Percentiles rank a stretch among this genome's conserved stretches.
Conservation (phyloP, 148 eudicot genomes). For the Silene latifolia region DNA sequence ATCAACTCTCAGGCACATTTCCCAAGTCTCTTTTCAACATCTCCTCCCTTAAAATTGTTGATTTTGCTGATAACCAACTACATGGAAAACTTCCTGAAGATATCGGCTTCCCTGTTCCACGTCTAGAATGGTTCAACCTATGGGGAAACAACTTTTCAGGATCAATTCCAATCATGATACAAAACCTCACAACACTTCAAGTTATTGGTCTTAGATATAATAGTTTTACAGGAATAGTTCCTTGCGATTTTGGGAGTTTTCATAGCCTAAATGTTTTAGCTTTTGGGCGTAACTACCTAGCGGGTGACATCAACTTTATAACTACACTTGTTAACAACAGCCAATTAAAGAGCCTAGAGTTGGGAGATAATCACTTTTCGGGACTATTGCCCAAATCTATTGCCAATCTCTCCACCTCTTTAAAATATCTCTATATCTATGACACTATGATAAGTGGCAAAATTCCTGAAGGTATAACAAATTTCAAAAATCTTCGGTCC, state of each 20-base stretch:
- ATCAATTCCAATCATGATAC: slow-evolving; percentile 20
- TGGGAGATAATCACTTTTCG: slow-evolving; percentile 15
- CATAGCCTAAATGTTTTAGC: neutral
- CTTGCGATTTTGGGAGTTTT: neutral
- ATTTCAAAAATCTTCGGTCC: slow-evolving; percentile 13
- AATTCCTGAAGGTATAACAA: slow-evolving; percentile 23
- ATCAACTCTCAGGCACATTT: slow-evolving; percentile 26
- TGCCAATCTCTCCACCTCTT: slow-evolving; percentile 16
- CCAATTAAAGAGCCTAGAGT: neutral
- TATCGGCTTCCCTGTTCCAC: slow-evolving; percentile 21
- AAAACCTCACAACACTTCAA: slow-evolving; percentile 28
- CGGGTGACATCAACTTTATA: too few species aligned
- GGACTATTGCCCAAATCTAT: slow-evolving; percentile 18
- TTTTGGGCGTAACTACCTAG: slow-evolving; percentile 10
- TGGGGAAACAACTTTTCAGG: slow-evolving; percentile 25
- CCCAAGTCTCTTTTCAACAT: slow-evolving; percentile 34
- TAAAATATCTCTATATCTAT: neutral
- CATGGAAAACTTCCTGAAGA: slow-evolving; percentile 30
- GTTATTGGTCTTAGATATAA: neutral
- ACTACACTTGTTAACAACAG: slow-evolving; percentile 22
- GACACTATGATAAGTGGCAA: slow-evolving; percentile 9
- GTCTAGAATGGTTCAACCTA: slow-evolving; percentile 3
- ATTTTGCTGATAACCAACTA: slow-evolving; percentile 16
- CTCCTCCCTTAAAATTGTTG: slow-evolving; percentile 19
- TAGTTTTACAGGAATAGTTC: slow-evolving; percentile 18